Evolutionary conservation across 1,139 yeast genomes (phyloP).

Genomic region (Taphrina flavorubra): DNA sequence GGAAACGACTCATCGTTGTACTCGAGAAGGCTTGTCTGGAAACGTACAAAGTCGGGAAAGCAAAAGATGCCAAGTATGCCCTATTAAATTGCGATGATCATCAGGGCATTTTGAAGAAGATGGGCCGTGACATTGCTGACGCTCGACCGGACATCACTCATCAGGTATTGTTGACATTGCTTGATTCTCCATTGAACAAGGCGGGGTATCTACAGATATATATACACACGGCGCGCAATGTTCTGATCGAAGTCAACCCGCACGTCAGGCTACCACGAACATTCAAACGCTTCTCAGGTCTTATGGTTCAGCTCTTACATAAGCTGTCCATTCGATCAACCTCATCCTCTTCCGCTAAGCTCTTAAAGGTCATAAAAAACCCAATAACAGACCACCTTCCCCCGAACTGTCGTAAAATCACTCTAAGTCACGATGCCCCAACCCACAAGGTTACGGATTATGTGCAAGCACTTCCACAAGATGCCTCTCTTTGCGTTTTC

Average conservation of each 20-base stretch:
- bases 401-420: conserved; percentile 89
- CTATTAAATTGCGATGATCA: conserved; percentile 96
- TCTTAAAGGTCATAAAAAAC: conserved; percentile 90
- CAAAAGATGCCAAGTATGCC: conserved; percentile 69
- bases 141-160: conserved; percentile 98
- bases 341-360: conserved; percentile 82
- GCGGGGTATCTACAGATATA: conserved; percentile 96
- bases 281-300: conserved; percentile 93
- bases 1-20: conserved; percentile 85
- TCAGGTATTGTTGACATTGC: conserved; percentile 70
- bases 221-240: conserved; percentile 94
- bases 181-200: conserved; percentile 95
- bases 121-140: conserved; percentile 97
- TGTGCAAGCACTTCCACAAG: conserved; percentile 76
- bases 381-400: conserved; percentile 97
- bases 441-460: conserved; percentile 88
- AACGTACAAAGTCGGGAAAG: conserved; percentile 81
- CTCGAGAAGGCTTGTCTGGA: conserved; percentile 93
- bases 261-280: conserved; percentile 97
- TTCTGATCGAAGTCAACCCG: conserved; percentile 92
- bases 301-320: conserved; percentile 95
- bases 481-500: conserved; percentile 94
- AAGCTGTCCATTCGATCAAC: conserved; percentile 91
- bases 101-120: conserved; percentile 90
- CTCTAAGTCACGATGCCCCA: conserved; percentile 92